Conservation (phyloP, 192 early-diverging fungal species). For the Anaeromyces robustus region DNA sequence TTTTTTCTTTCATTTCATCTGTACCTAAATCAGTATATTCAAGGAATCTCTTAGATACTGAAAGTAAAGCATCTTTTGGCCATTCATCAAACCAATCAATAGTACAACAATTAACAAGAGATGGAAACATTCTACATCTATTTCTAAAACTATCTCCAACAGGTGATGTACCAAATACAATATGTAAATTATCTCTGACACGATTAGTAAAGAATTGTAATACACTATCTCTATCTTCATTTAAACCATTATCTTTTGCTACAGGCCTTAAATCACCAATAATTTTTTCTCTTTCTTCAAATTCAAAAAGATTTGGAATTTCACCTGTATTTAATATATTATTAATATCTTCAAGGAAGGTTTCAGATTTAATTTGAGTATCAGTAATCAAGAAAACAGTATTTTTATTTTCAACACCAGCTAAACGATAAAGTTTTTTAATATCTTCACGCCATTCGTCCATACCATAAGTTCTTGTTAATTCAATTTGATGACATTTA, state of each 20-base stretch:
- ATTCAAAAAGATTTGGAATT: conserved; percentile 40
- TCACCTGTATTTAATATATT: conserved; percentile 42
- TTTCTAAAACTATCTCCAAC: conserved; percentile 40
- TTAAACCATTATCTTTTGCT: conserved; percentile 29
- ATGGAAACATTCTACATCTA: conserved; percentile 41
- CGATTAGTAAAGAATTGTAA: conserved; percentile 46
- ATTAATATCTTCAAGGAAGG: conserved; percentile 42
- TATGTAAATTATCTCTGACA: conserved; percentile 39
- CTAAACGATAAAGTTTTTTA: conserved; percentile 29
- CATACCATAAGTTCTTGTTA: conserved; percentile 34
- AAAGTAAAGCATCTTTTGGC: conserved; percentile 36
- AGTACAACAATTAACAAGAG: conserved; percentile 41
- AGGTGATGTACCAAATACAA: conserved; percentile 38
- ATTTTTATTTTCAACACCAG: conserved; percentile 43
- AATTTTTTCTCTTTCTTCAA: conserved; percentile 31
- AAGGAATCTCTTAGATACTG: conserved; percentile 33
- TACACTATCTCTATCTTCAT: conserved; percentile 37
- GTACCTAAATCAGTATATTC: conserved; percentile 42
- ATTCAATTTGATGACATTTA: conserved; percentile 36
- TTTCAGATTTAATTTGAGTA: conserved; percentile 41
- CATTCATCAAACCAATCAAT: conserved; percentile 52
- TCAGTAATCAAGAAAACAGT: conserved; percentile 41
- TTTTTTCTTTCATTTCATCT: conserved; percentile 36
- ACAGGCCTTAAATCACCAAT: conserved; percentile 7
- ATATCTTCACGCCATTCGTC: conserved; percentile 40